phyloP scores from a whole-genome alignment of 257 asterid species.

The Echites panduratus region DNA sequence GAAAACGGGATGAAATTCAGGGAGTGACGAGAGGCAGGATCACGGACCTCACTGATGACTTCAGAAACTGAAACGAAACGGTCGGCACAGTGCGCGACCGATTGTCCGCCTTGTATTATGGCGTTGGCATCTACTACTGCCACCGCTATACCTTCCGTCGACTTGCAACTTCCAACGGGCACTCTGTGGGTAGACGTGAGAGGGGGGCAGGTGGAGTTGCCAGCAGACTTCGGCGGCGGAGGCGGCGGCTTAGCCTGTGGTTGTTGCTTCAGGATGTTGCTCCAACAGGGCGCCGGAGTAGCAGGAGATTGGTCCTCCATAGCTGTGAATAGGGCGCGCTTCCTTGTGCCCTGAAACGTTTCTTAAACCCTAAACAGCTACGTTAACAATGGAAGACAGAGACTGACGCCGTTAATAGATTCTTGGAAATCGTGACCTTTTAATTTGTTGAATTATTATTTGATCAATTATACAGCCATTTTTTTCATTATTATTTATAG shows the following conservation, averaged over 20 bases:
- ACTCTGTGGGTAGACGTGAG: constrained; percentile 13
- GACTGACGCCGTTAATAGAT: no score
- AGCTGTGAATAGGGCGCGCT: constrained; percentile 10
- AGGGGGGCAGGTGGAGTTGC: not conserved
- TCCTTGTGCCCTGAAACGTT: not conserved
- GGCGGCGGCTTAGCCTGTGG: constrained; percentile 18
- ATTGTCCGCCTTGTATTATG: constrained; percentile 72
- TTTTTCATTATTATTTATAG: no score
- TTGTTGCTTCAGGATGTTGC: constrained; percentile 50
- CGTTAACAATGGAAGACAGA: no score
- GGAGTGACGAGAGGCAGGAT: constrained; percentile 79
- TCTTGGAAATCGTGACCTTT: no score
- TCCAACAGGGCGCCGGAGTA: constrained; percentile 52
- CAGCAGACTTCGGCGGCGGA: not conserved
- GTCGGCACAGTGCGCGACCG: constrained; percentile 55
- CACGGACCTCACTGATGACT: constrained; percentile 77
- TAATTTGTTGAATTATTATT: no score
- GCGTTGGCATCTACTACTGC: constrained; percentile 97
- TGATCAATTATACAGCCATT: no score
- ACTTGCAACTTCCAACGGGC: constrained; percentile 68
- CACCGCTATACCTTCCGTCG: constrained; percentile 74
- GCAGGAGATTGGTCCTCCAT: constrained; percentile 52
- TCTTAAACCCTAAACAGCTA: constrained; percentile 20
- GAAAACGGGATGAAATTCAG: constrained; percentile 76
- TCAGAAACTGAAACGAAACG: constrained; percentile 81